A percentile compares a stretch with the other conserved stretches of the same genome.
Evolutionary conservation across 2,329 filamentous ascomycete genomes (phyloP).

Genomic region (Elsinoe australis): DNA sequence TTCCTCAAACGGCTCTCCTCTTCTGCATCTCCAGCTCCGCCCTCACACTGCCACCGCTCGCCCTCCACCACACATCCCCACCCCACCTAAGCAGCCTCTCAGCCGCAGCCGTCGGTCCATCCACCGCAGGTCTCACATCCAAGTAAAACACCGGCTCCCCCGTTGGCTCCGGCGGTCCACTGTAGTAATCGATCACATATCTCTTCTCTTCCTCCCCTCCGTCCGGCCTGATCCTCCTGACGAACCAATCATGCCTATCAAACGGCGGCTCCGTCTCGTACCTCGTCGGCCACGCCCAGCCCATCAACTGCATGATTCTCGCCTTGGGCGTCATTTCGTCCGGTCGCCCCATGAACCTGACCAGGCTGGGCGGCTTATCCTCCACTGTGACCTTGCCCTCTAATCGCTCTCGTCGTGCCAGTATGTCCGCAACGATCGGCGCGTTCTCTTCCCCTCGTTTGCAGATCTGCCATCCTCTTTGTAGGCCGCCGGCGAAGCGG

Average conservation of each 20-base stretch:
- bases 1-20: neutral
- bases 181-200: conserved; percentile 97
- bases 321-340: conserved; percentile 89
- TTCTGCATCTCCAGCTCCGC: conserved; percentile 35
- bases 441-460: conserved; percentile 31
- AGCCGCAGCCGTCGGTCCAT: conserved; percentile 68
- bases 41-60: conserved; percentile 62
- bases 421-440: conserved; percentile 22
- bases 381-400: conserved; percentile 20
- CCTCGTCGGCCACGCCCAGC: conserved; percentile 67
- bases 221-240: conserved; percentile 59
- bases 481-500: conserved; percentile 71
- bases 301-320: conserved; percentile 70
- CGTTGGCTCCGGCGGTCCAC: conserved; percentile 68
- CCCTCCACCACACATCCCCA: conserved; percentile 88
- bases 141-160: conserved; percentile 94
- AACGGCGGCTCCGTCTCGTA: conserved; percentile 82
- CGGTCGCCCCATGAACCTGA: conserved; percentile 83
- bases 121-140: conserved; percentile 82
- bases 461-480: conserved; percentile 30
- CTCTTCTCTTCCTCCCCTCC: conserved; percentile 69
- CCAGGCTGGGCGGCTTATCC: conserved; percentile 59
- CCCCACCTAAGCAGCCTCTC: conserved; percentile 85
- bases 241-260: conserved; percentile 95
- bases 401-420: conserved; percentile 23